Percentiles rank a stretch among this genome's conserved stretches.
phyloP scores from a whole-genome alignment of 2,329 filamentous ascomycete species.

The Conoideocrella luteorostrata region DNA sequence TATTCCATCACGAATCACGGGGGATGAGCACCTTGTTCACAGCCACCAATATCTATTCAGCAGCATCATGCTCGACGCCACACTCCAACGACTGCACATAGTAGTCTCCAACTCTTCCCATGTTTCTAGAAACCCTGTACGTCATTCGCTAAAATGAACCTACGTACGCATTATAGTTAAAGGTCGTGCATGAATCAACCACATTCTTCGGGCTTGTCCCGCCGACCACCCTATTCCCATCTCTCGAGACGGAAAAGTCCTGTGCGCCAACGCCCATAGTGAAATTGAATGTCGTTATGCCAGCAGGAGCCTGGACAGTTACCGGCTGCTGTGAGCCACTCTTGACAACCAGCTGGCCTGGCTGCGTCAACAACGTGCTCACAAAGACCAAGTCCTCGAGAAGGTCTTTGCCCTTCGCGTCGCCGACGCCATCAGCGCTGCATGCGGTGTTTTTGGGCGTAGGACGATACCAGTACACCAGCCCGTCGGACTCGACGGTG shows the following conservation, averaged over 20 bases:
- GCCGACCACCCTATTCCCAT: conserved; percentile 9
- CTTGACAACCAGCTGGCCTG: conserved; percentile 15
- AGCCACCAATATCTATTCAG: too few relatives aligned
- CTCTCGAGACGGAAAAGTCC: conserved; percentile 12
- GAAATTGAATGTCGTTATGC: conserved; percentile 15
- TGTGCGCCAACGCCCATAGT: conserved; percentile 16
- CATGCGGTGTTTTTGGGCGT: conserved; percentile 13
- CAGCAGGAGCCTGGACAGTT: conserved; percentile 13
- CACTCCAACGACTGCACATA: too few relatives aligned
- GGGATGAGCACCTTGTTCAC: too few relatives aligned
- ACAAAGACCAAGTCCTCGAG: conserved; percentile 17
- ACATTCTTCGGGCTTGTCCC: conserved; percentile 12
- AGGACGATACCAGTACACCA: conserved; percentile 19
- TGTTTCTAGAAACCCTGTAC: background rate
- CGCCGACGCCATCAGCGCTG: conserved; percentile 13
- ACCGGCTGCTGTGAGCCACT: conserved; percentile 12
- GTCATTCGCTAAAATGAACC: conserved; percentile 9
- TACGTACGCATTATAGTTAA: conserved; percentile 18
- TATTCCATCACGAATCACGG: too few relatives aligned
- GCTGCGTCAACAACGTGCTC: conserved; percentile 15
- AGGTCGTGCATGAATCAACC: conserved; percentile 10
- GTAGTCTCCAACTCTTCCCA: too few relatives aligned
- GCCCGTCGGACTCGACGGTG: conserved; percentile 16
- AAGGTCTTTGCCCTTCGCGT: conserved; percentile 13
- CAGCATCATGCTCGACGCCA: too few relatives aligned